These are phyloP conservation scores for Erodium texanum DNA, from an alignment of 441 rosid genomes.

Conservation along the genomic window DNA sequence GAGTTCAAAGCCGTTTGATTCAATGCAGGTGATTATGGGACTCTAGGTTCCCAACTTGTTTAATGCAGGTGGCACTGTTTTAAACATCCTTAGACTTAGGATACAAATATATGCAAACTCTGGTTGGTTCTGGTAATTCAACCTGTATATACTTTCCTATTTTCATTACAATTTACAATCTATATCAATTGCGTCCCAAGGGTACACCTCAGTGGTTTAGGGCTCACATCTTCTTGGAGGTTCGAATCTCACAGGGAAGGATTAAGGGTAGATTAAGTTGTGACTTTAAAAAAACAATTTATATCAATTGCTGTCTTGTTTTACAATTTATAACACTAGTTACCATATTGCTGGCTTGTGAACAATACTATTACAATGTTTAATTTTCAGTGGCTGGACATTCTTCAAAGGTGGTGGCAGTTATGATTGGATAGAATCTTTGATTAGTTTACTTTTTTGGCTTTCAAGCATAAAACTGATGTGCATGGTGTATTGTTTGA, in stretches of 20 bases:
- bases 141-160: not conserved
- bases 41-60: conserved; percentile 1
- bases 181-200: too few species aligned
- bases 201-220: too few species aligned
- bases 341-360: too few species aligned
- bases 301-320: too few species aligned
- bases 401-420: not conserved
- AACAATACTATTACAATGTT: too few species aligned
- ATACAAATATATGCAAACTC: not conserved
- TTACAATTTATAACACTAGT: too few species aligned
- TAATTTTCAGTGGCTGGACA: not conserved
- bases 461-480: not conserved
- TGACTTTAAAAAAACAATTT: too few species aligned
- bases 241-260: too few species aligned
- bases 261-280: too few species aligned
- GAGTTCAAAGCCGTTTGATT: conserved; percentile 38
- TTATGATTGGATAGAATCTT: not conserved
- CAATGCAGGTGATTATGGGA: conserved; percentile 46
- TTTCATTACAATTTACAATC: too few species aligned
- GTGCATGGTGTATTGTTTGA: not conserved
- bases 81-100: not conserved
- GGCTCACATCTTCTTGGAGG: too few species aligned
- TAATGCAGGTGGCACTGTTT: not conserved
- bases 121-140: not conserved
- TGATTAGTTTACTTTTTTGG: not conserved